Evolutionary conservation across 345 rosid species (phyloP).

Genomic region (Draba incana): DNA sequence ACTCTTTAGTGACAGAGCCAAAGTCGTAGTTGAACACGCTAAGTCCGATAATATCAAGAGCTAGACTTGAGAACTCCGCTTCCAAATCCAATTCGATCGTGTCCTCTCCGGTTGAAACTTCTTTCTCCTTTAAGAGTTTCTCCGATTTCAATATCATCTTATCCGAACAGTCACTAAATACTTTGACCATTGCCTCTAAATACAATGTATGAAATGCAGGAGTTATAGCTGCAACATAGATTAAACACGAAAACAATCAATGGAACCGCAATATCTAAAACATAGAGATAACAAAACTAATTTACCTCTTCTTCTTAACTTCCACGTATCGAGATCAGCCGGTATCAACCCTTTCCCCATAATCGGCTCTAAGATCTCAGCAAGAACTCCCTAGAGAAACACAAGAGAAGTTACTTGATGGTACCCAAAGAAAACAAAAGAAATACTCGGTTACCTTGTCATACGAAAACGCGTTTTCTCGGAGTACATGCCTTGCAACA

Average conservation of each 20-base stretch:
- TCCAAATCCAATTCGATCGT: constrained; percentile 79
- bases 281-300: not conserved
- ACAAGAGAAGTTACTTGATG: not conserved
- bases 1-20: constrained; percentile 91
- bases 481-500: constrained; percentile 77
- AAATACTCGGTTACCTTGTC: constrained; percentile 58
- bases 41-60: constrained; percentile 95
- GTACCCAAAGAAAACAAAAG: not conserved
- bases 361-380: constrained; percentile 94
- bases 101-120: constrained; percentile 45
- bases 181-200: constrained; percentile 88
- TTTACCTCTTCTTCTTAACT: constrained; percentile 91
- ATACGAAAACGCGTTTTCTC: constrained; percentile 87
- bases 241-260: not conserved
- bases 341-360: constrained; percentile 99
- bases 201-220: constrained; percentile 85
- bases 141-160: constrained; percentile 74
- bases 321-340: constrained; percentile 94
- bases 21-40: constrained; percentile 93
- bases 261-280: constrained; percentile 1
- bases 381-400: constrained; percentile 82
- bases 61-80: constrained; percentile 92
- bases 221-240: constrained; percentile 68
- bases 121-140: constrained; percentile 55
- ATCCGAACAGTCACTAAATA: constrained; percentile 77